These are phyloP conservation scores for Candida anutae DNA, from an alignment of 1,139 yeast species.

Conservation along the genomic window DNA sequence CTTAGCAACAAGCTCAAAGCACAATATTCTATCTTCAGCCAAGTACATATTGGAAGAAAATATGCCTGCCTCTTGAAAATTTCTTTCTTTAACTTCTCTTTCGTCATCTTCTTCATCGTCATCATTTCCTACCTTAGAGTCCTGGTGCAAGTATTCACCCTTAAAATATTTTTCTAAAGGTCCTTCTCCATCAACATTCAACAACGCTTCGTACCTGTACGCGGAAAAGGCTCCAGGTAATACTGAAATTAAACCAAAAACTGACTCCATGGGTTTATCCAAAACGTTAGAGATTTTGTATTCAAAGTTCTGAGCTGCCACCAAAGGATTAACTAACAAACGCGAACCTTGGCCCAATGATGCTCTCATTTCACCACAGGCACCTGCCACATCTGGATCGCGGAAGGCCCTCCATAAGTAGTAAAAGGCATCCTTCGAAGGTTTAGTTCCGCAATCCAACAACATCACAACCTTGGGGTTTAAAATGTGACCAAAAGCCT, in stretches of 20 bases:
- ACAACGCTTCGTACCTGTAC: conserved; percentile 63
- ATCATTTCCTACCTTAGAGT: conserved; percentile 25
- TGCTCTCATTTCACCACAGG: conserved; percentile 79
- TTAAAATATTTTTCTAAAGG: conserved; percentile 75
- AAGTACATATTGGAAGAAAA: conserved; percentile 80
- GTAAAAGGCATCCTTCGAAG: conserved; percentile 64
- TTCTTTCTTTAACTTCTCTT: conserved; percentile 32
- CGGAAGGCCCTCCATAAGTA: conserved; percentile 71
- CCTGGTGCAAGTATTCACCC: conserved; percentile 63
- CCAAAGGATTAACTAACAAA: conserved; percentile 61
- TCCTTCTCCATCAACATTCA: conserved; percentile 57
- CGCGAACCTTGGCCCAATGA: conserved; percentile 51
- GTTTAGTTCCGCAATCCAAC: conserved; percentile 76
- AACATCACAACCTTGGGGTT: conserved; percentile 66
- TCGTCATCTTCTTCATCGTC: conserved; percentile 42
- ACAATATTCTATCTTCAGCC: conserved; percentile 78
- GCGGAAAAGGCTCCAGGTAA: conserved; percentile 88
- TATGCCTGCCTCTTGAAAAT: conserved; percentile 48
- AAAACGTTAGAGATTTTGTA: conserved; percentile 75
- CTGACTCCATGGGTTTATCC: conserved; percentile 80
- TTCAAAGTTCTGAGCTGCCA: conserved; percentile 81
- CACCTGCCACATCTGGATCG: conserved; percentile 74
- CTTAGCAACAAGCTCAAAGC: conserved; percentile 79
- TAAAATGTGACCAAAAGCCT: conserved; percentile 65
- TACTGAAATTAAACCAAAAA: conserved; percentile 74